phyloP scores from a whole-genome alignment of 129 eudicot species.

The Centrapalus pauciflorus region DNA sequence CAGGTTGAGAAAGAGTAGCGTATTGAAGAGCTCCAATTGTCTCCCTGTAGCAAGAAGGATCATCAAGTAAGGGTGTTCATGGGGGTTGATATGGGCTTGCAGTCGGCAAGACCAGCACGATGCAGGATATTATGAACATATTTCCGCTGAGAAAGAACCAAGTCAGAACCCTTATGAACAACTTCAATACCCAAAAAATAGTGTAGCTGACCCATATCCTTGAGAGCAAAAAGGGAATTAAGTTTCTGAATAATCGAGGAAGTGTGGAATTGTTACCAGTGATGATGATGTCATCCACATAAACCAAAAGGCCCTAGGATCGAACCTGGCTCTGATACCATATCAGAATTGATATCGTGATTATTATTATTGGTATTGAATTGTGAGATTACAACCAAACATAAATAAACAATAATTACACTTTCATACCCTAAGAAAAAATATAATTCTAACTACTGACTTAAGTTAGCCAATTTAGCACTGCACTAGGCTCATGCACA shows the following conservation, averaged over 20 bases:
- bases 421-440: too few relatives aligned
- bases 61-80: not conserved
- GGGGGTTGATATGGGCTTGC: not conserved
- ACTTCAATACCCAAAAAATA: not conserved
- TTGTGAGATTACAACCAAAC: too few relatives aligned
- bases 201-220: not conserved
- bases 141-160: not conserved
- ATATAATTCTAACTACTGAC: too few relatives aligned
- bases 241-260: not conserved
- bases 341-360: too few relatives aligned
- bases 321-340: too few relatives aligned
- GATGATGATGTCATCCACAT: not conserved
- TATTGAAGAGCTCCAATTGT: slow-evolving; percentile 2
- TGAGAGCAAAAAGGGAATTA: not conserved
- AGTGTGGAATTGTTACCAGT: not conserved
- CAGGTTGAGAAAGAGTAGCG: not conserved
- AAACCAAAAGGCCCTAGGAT: too few relatives aligned
- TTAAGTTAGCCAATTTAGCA: too few relatives aligned
- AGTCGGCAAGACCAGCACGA: not conserved
- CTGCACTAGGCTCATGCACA: too few relatives aligned
- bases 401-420: too few relatives aligned
- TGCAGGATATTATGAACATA: not conserved
- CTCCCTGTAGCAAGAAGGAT: not conserved
- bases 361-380: too few relatives aligned
- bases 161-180: not conserved